Evolutionary conservation across 2,329 filamentous ascomycete species (phyloP), one percentile per base, ranked within the genome.

Genomic region (Atkinsonella hypoxylon): DNA sequence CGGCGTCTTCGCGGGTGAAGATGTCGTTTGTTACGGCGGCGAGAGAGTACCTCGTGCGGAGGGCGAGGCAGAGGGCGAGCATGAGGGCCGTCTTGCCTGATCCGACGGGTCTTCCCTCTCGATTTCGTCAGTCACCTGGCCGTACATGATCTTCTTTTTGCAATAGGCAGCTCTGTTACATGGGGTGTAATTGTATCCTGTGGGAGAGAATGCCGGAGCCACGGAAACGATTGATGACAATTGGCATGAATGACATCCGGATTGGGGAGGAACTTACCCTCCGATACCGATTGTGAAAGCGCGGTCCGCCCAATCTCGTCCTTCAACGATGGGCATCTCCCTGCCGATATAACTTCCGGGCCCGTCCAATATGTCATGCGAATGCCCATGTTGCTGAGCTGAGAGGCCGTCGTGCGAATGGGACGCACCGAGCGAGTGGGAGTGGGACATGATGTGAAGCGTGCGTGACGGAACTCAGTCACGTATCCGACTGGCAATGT

Each of bases 11-110:
- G 57, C 86, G 85, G 20, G 91, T 97, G 76, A 97, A 97, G 75
- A 97, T 97, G 75, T 97, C 91, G 76, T 97, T 97, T 47, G 93
- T 98, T 20, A 98, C 91, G 53, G 89, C 93, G 1, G 93, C 93
- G 62, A 98, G 86, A 64, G 83, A 89, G 78, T 87, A 90, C 50
- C 79, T 74, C 47, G 83, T 76, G 54, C 93, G 86, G 7, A 98
- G 82, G 8, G 85, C 84, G 36, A 83, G 83, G 73, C 89, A 96
- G 58, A 97, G 86, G 39, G 87, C 85, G 11, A 96, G 82, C 91
- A 98, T 97, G 30, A 97, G 79, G 17, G 93, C 93, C 0, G 93
- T 97, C 70, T 98, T 98, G 64, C 93, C 93, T 22, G 90, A 96
- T 56, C 93, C 93, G 49, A 98, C 93, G 54, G 93, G 93, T 42